A percentile compares a stretch with the other conserved stretches of the same genome.
Conservation (phyloP, 2,329 filamentous ascomycete genomes). For the Hymenoscyphus albidus region DNA sequence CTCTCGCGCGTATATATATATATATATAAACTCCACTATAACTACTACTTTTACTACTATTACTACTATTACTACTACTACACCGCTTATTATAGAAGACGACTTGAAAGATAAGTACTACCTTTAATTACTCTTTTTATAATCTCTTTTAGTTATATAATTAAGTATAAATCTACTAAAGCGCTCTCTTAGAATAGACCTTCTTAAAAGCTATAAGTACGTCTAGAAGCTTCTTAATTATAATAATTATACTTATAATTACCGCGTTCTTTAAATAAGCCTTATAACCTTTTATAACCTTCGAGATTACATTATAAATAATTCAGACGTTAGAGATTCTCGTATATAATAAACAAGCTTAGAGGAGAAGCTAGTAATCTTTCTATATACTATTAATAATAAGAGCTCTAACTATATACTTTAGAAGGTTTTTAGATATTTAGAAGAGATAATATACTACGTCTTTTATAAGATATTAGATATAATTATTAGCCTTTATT, state of each 20-base stretch:
- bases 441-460: no score
- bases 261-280: background rate
- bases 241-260: background rate
- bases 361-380: background rate
- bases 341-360: background rate
- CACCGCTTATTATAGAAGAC: no score
- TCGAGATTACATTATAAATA: background rate
- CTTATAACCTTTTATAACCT: background rate
- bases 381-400: background rate
- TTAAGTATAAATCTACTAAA: background rate
- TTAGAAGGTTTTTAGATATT: background rate
- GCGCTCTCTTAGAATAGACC: background rate
- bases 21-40: no score
- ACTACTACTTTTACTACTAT: no score
- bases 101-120: no score
- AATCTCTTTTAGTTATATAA: background rate
- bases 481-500: no score
- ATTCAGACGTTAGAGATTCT: background rate
- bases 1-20: no score
- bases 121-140: background rate
- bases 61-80: no score
- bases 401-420: background rate
- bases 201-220: background rate
- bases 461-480: no score
- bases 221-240: background rate